Evolutionary conservation across 116 monocot species (phyloP).

Genomic region (Iris pallida): DNA sequence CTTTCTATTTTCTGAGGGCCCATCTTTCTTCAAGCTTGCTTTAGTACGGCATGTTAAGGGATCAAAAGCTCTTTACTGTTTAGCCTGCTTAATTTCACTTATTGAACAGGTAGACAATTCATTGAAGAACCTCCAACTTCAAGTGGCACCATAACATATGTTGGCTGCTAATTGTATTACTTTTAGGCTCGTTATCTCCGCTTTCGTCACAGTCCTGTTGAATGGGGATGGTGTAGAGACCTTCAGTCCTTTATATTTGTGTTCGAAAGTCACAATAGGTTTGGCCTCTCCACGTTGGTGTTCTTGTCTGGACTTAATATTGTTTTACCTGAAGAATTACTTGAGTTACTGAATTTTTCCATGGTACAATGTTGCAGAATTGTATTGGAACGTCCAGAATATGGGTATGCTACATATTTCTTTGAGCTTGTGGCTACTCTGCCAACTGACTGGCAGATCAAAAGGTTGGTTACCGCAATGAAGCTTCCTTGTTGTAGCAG

Average conservation of each 20-base stretch:
- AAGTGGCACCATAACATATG: not conserved
- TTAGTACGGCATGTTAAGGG: slow-evolving; percentile 36
- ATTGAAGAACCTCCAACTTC: not conserved
- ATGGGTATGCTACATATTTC: slow-evolving; percentile 98
- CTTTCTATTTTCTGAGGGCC: slow-evolving; percentile 45
- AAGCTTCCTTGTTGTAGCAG: slow-evolving; percentile 72
- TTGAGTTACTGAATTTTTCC: not conserved
- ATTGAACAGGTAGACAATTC: slow-evolving; percentile 68
- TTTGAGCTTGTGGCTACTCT: slow-evolving; percentile 77
- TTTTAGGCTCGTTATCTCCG: slow-evolving; percentile 63
- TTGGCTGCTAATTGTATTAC: slow-evolving; percentile 6
- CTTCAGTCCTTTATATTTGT: slow-evolving; percentile 95
- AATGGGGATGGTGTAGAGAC: slow-evolving; percentile 99
- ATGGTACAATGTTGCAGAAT: slow-evolving; percentile 45
- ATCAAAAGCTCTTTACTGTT: slow-evolving; percentile 64
- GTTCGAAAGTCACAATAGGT: slow-evolving; percentile 90
- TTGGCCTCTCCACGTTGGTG: not conserved
- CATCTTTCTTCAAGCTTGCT: slow-evolving; percentile 47
- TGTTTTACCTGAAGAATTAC: not conserved
- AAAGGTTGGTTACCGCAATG: slow-evolving; percentile 70
- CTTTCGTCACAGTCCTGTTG: slow-evolving; percentile 57
- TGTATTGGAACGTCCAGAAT: slow-evolving; percentile 94
- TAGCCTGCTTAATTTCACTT: slow-evolving; percentile 80
- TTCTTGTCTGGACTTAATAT: not conserved
- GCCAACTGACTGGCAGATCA: slow-evolving; percentile 83